phyloP scores from a whole-genome alignment of 2,329 filamentous ascomycete species.

The Pseudogymnoascus destructans region DNA sequence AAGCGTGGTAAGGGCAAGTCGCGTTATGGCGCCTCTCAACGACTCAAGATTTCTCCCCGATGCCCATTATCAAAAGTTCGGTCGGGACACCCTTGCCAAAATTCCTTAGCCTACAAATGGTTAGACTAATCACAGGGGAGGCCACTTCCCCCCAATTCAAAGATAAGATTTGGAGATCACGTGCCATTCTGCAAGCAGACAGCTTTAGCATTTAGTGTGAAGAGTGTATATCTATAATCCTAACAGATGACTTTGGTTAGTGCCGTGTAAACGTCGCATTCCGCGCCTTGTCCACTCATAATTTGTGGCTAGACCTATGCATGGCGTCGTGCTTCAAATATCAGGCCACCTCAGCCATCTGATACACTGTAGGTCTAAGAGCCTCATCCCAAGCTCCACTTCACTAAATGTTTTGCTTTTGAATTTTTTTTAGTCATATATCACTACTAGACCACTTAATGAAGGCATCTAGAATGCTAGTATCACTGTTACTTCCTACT shows the following conservation, averaged over 20 bases:
- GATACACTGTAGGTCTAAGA: slow-evolving; percentile 6
- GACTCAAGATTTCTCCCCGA: background rate
- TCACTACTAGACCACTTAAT: background rate
- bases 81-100: slow-evolving; percentile 6
- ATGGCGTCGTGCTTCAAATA: slow-evolving; percentile 4
- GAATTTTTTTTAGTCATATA: background rate
- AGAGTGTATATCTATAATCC: background rate
- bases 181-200: background rate
- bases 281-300: background rate
- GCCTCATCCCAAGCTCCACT: slow-evolving; percentile 3
- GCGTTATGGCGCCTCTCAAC: background rate
- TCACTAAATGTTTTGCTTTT: background rate
- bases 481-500: background rate
- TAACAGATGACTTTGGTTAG: slow-evolving; percentile 5
- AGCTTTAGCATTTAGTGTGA: background rate
- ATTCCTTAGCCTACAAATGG: slow-evolving; percentile 1
- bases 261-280: background rate
- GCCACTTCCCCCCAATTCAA: background rate
- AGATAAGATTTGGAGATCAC: background rate
- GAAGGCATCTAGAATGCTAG: background rate
- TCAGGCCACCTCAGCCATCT: slow-evolving; percentile 1
- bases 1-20: background rate
- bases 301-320: background rate
- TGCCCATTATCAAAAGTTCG: slow-evolving; percentile 6
- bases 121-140: slow-evolving; percentile 4